These are phyloP conservation scores for Arxiozyma slooffiae DNA, from an alignment of 1,139 yeast genomes.

Conservation along the genomic window DNA sequence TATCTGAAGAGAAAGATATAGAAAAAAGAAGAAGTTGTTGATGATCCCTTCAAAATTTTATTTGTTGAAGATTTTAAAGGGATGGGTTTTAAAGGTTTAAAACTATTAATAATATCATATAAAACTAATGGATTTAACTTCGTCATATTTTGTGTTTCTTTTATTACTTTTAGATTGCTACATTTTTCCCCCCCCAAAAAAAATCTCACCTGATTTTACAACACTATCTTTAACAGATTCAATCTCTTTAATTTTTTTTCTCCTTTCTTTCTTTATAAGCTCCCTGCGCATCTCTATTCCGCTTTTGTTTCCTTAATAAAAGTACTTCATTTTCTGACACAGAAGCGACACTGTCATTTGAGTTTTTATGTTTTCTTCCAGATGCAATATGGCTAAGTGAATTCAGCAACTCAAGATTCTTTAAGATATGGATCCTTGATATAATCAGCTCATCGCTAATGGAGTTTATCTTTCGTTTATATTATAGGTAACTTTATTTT, in stretches of 20 bases:
- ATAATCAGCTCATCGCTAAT: constrained; percentile 1
- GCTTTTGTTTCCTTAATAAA: constrained; percentile 61
- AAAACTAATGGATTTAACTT: constrained; percentile 28
- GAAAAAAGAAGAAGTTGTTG: neutral
- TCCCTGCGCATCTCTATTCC: constrained; percentile 89
- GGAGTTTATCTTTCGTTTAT: constrained; percentile 5
- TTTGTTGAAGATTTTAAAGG: neutral
- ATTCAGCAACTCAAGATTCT: constrained; percentile 86
- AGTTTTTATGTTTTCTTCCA: neutral
- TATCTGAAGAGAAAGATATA: neutral
- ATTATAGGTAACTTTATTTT: neutral
- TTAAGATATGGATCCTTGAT: constrained; percentile 55
- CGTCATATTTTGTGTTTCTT: neutral
- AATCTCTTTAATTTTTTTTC: constrained; percentile 40
- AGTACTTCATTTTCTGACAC: neutral
- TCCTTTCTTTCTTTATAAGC: constrained; percentile 49
- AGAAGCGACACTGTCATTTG: neutral
- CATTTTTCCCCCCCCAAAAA: constrained; percentile 55
- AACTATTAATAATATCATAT: constrained; percentile 27
- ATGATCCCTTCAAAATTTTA: neutral
- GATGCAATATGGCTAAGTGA: constrained; percentile 8
- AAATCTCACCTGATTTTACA: constrained; percentile 56
- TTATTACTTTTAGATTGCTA: neutral
- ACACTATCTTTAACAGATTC: constrained; percentile 56
- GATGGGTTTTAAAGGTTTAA: constrained; percentile 55